Conservation (phyloP, 352 stramenopile genomes). For the Globisporangium spiculum region DNA sequence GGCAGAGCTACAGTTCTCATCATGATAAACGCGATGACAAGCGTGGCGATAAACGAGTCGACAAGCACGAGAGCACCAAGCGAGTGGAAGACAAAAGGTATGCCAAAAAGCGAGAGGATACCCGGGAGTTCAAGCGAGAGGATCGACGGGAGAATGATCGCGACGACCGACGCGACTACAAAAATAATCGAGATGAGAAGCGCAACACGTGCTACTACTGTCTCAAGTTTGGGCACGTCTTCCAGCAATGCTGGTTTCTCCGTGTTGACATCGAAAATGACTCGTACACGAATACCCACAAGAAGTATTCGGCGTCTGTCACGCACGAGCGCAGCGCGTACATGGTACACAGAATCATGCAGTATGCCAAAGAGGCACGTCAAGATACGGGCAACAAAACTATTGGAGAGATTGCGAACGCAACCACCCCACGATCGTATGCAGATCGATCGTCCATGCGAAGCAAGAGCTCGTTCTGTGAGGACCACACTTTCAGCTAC, state of each 20-base stretch:
- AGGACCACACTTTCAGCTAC: conserved; percentile 10
- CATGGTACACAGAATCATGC: conserved; percentile 39
- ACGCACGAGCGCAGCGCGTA: conserved; percentile 28
- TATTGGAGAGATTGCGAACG: not conserved
- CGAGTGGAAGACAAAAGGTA: conserved; percentile 17
- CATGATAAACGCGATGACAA: not conserved
- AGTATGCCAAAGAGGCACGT: conserved; percentile 32
- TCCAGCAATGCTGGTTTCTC: conserved; percentile 41
- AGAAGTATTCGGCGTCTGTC: conserved; percentile 36
- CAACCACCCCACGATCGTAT: not conserved
- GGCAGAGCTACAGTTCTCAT: not conserved
- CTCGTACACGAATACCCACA: conserved; percentile 25
- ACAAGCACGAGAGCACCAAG: conserved; percentile 12
- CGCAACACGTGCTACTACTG: conserved; percentile 40
- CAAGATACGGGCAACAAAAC: conserved; percentile 9
- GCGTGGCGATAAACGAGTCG: conserved; percentile 2
- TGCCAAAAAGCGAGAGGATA: conserved; percentile 3
- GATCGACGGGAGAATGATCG: conserved; percentile 14
- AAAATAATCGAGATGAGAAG: conserved; percentile 15
- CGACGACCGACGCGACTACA: conserved; percentile 7
- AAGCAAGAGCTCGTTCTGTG: conserved; percentile 11
- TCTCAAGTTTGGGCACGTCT: conserved; percentile 36
- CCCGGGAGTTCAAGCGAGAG: conserved; percentile 14
- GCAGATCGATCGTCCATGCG: conserved; percentile 1
- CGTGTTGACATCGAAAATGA: conserved; percentile 38